A percentile compares a stretch with the other conserved stretches of the same genome.
phyloP scores from a whole-genome alignment of 306 rosid genomes.

The Chamaecrista fasciculata region DNA sequence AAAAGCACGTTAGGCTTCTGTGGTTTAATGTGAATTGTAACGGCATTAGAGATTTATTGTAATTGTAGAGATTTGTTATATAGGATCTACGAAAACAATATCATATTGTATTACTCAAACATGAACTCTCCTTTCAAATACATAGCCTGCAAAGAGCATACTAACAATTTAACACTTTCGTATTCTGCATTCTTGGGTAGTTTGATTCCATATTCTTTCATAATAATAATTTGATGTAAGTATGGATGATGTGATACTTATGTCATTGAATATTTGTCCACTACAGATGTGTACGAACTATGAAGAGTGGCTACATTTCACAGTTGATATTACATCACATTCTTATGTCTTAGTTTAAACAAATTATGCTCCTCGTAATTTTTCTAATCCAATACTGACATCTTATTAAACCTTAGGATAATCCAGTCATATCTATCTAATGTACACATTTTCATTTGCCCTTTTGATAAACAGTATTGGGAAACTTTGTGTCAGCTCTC shows the following conservation, averaged over 20 bases:
- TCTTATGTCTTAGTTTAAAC: background rate
- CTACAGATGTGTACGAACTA: background rate
- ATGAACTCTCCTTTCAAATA: background rate
- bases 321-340: background rate
- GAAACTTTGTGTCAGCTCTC: conserved; percentile 84
- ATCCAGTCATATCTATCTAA: conserved; percentile 12
- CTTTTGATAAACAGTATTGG: conserved; percentile 57
- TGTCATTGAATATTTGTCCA: background rate
- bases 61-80: background rate
- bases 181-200: background rate
- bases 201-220: background rate
- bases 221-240: background rate
- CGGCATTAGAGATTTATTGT: background rate
- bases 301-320: background rate
- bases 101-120: background rate
- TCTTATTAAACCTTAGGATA: background rate
- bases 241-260: conserved; percentile 8
- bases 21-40: background rate
- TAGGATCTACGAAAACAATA: background rate
- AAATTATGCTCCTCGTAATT: conserved; percentile 10
- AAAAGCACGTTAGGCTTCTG: background rate
- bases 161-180: background rate
- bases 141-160: background rate
- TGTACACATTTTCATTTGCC: conserved; percentile 7
- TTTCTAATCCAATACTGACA: background rate